Percentiles rank a stretch among this genome's conserved stretches.
Evolutionary conservation across 345 rosid genomes (phyloP).

Genomic region (Linum trigynum): DNA sequence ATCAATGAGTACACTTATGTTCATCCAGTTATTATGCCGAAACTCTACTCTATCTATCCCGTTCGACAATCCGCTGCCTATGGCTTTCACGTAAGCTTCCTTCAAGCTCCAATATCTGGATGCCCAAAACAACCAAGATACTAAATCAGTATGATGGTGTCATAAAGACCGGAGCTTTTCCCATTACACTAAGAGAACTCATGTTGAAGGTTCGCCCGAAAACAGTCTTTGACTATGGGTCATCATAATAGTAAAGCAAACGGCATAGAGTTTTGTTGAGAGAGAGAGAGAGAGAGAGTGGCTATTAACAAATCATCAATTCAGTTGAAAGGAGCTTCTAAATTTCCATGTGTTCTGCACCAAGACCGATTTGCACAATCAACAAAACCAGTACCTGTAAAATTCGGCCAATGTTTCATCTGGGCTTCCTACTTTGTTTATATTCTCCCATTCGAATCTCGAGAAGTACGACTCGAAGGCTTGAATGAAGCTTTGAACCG

Average conservation of each 20-base stretch:
- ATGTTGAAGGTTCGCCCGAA: background rate
- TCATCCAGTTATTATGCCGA: conserved; percentile 41
- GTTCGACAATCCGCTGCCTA: conserved; percentile 41
- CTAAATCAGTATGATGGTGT: background rate
- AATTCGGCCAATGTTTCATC: conserved; percentile 40
- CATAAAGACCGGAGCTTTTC: background rate
- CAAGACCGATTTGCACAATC: background rate
- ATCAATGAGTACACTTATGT: conserved; percentile 33
- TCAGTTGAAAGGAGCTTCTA: background rate
- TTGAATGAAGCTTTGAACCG: conserved; percentile 35
- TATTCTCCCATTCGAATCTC: conserved; percentile 43
- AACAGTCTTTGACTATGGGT: background rate
- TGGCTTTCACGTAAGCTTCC: conserved; percentile 72
- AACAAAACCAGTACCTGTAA: conserved; percentile 38
- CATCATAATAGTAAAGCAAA: background rate
- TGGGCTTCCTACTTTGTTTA: conserved; percentile 29
- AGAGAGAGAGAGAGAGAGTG: too few relatives aligned
- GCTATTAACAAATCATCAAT: background rate
- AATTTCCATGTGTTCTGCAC: conserved; percentile 4
- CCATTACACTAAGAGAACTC: background rate
- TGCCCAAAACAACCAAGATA: background rate
- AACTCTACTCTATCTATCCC: conserved; percentile 50
- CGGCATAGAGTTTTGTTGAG: too few relatives aligned
- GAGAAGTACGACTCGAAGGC: conserved; percentile 48
- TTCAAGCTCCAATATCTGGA: conserved; percentile 63